phyloP scores from a whole-genome alignment of 2,329 filamentous ascomycete species.

The Penicillium digitatum region DNA sequence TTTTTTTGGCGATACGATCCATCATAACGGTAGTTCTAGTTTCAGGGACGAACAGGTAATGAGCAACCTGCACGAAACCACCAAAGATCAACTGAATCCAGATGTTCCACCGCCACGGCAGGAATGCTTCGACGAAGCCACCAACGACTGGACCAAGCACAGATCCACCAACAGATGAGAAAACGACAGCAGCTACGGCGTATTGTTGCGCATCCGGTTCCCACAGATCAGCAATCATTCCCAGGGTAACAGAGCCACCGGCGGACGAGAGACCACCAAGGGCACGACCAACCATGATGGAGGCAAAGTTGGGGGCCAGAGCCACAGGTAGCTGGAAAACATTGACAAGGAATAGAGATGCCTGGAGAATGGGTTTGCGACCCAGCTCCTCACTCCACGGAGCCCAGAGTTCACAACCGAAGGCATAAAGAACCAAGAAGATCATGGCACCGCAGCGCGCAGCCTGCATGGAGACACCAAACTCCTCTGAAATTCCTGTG shows the following conservation, averaged over 20 bases:
- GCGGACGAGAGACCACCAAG: slow-evolving; percentile 68
- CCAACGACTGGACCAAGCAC: slow-evolving; percentile 75
- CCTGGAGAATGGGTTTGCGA: slow-evolving; percentile 69
- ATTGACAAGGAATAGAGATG: slow-evolving; percentile 70
- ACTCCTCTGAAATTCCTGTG: slow-evolving; percentile 62
- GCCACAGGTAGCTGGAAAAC: slow-evolving; percentile 70
- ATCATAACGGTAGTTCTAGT: slow-evolving; percentile 73
- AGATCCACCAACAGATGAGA: slow-evolving; percentile 74
- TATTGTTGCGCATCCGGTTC: slow-evolving; percentile 69
- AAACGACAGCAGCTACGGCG: slow-evolving; percentile 71
- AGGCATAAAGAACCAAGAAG: slow-evolving; percentile 75
- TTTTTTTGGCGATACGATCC: slow-evolving; percentile 72
- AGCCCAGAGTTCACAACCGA: slow-evolving; percentile 84
- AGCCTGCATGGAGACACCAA: slow-evolving; percentile 62
- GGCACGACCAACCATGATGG: slow-evolving; percentile 65
- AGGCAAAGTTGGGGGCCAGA: slow-evolving; percentile 67
- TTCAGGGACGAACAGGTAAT: slow-evolving; percentile 69
- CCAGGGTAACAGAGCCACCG: slow-evolving; percentile 68
- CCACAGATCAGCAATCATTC: slow-evolving; percentile 73
- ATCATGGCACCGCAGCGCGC: slow-evolving; percentile 71
- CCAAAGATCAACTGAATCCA: slow-evolving; percentile 84
- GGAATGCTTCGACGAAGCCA: slow-evolving; percentile 65
- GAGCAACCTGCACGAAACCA: slow-evolving; percentile 62
- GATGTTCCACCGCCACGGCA: slow-evolving; percentile 71
- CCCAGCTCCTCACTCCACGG: slow-evolving; percentile 83